Percentiles rank a stretch among this genome's conserved stretches.
phyloP scores from a whole-genome alignment of 805 yeast species.

The Cyberlindnera euphorbiiphila region DNA sequence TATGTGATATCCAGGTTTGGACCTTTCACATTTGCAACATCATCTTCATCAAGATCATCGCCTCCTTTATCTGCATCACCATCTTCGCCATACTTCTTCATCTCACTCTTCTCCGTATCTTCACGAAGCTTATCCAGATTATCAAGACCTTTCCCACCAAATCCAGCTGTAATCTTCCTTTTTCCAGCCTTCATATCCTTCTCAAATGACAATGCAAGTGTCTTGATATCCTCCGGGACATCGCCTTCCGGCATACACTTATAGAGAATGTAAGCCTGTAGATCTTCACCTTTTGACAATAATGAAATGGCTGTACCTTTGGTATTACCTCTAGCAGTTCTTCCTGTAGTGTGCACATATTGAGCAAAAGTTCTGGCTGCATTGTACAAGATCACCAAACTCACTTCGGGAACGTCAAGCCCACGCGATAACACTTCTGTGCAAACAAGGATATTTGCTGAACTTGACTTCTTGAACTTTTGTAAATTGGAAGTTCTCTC shows the following conservation, averaged over 20 bases:
- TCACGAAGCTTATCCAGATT: constrained; percentile 64
- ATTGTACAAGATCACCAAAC: constrained; percentile 76
- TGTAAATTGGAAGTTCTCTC: constrained; percentile 75
- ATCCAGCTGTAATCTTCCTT: constrained; percentile 66
- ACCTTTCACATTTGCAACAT: constrained; percentile 22
- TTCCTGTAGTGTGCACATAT: constrained; percentile 92
- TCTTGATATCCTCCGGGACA: constrained; percentile 47
- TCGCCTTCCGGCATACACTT: constrained; percentile 47
- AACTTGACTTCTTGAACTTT: constrained; percentile 49
- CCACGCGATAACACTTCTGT: constrained; percentile 97
- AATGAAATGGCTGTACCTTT: constrained; percentile 78
- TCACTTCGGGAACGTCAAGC: constrained; percentile 82
- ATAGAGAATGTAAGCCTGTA: constrained; percentile 56
- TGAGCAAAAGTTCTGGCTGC: constrained; percentile 90
- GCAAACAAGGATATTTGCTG: constrained; percentile 67
- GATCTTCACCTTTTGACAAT: constrained; percentile 57
- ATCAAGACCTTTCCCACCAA: constrained; percentile 90
- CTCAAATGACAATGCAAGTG: constrained; percentile 52
- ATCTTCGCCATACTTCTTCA: constrained; percentile 45
- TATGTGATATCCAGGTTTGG: constrained; percentile 40
- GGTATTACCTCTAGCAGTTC: constrained; percentile 85
- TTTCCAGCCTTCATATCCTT: constrained; percentile 64
- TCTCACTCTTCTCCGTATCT: constrained; percentile 45
- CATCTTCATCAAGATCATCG: constrained; percentile 26
- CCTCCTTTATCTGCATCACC: constrained; percentile 23